Evolutionary conservation across 495 filamentous ascomycete species (phyloP).

Genomic region (Sordaria brevicollis): DNA sequence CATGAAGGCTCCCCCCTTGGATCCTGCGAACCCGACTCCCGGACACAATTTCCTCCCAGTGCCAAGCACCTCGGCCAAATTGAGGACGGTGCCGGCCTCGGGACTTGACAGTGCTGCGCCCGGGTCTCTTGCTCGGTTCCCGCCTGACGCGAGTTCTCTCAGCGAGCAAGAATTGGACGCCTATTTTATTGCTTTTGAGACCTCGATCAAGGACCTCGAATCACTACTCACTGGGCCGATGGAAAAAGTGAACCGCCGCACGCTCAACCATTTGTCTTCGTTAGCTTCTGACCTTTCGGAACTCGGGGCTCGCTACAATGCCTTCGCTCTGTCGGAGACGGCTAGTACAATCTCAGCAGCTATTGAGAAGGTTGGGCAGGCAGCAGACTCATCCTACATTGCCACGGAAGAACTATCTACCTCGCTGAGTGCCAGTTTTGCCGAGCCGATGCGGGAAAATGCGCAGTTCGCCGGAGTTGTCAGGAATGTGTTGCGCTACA

Average conservation of each 20-base stretch:
- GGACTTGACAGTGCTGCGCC: slow-evolving; percentile 37
- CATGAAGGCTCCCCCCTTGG: slow-evolving; percentile 84
- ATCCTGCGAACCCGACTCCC: slow-evolving; percentile 82
- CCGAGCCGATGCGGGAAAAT: slow-evolving; percentile 93
- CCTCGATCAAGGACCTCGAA: slow-evolving; percentile 80
- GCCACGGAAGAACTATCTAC: slow-evolving; percentile 84
- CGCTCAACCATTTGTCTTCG: slow-evolving; percentile 69
- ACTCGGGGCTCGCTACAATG: slow-evolving; percentile 87
- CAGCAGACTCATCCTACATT: slow-evolving; percentile 91
- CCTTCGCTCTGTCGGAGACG: slow-evolving; percentile 90
- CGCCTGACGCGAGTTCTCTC: slow-evolving; percentile 61
- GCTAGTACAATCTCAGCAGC: slow-evolving; percentile 80
- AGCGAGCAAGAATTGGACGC: slow-evolving; percentile 87
- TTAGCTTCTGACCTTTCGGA: slow-evolving; percentile 85
- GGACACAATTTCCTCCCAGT: slow-evolving; percentile 83
- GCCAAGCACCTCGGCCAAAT: slow-evolving; percentile 72
- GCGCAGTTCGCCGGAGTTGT: slow-evolving; percentile 96
- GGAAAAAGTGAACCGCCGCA: slow-evolving; percentile 89
- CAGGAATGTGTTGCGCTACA: slow-evolving; percentile 72
- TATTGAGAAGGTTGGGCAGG: slow-evolving; percentile 89
- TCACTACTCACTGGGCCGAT: slow-evolving; percentile 78
- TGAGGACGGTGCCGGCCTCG: slow-evolving; percentile 48
- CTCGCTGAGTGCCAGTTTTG: slow-evolving; percentile 77
- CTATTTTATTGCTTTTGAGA: slow-evolving; percentile 88
- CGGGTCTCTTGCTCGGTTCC: slow-evolving; percentile 69